These are phyloP conservation scores for Diplodia corticola DNA, from an alignment of 2,329 filamentous ascomycete genomes.

Conservation along the genomic window DNA sequence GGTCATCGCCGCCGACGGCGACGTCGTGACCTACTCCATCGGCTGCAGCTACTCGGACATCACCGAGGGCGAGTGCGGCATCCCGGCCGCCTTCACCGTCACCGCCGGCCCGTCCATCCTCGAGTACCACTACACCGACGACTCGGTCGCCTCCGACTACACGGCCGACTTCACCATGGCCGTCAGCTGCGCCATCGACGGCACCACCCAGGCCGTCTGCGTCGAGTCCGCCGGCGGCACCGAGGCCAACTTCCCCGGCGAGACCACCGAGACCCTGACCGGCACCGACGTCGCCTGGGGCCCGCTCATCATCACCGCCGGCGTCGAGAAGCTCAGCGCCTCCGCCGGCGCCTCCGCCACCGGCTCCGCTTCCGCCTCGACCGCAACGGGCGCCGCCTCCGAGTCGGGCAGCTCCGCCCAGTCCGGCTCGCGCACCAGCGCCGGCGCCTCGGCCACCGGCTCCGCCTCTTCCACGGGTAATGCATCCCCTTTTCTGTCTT, in stretches of 20 bases:
- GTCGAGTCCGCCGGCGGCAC: slow-evolving; percentile 29
- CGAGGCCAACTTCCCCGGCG: slow-evolving; percentile 32
- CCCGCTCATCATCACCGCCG: slow-evolving; percentile 24
- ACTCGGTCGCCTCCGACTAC: slow-evolving; percentile 8
- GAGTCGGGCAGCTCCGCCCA: background rate
- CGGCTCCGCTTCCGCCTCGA: background rate
- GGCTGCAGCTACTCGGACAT: slow-evolving; percentile 24
- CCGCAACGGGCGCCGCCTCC: background rate
- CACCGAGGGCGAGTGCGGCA: slow-evolving; percentile 23
- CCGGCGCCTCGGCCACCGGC: background rate
- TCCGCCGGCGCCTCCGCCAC: background rate
- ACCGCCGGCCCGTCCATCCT: background rate
- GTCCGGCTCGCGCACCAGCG: slow-evolving; percentile 8
- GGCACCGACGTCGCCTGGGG: slow-evolving; percentile 19
- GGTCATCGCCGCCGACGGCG: slow-evolving; percentile 15
- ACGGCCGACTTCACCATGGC: slow-evolving; percentile 28
- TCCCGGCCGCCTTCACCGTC: background rate
- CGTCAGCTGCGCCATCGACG: slow-evolving; percentile 27
- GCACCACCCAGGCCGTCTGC: slow-evolving; percentile 28
- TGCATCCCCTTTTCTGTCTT: background rate
- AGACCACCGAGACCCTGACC: slow-evolving; percentile 26
- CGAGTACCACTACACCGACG: slow-evolving; percentile 16
- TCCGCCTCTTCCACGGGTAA: slow-evolving; percentile 7
- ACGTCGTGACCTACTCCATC: slow-evolving; percentile 24
- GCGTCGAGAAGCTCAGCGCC: slow-evolving; percentile 23